These are phyloP conservation scores for Babjeviella inositovora DNA, from an alignment of 805 yeast genomes.

Conservation along the genomic window DNA sequence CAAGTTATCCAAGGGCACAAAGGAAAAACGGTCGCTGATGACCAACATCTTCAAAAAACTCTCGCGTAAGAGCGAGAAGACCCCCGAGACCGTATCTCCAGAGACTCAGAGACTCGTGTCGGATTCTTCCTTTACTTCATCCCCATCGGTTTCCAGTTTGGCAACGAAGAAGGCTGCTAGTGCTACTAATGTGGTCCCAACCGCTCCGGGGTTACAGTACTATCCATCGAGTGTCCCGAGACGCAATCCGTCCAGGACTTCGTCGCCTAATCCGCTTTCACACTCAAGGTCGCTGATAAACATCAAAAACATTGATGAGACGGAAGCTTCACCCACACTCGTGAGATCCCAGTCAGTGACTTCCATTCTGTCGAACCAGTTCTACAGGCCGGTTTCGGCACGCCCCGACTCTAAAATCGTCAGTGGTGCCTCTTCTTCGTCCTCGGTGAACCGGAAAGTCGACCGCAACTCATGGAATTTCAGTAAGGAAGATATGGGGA, in stretches of 20 bases:
- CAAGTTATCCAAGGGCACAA: no score
- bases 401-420: no score
- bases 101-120: no score
- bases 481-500: constrained; percentile 43
- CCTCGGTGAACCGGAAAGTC: neutral
- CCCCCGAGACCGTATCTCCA: no score
- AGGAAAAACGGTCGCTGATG: no score
- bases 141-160: constrained; percentile 3
- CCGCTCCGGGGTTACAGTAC: constrained; percentile 5
- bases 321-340: no score
- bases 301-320: constrained; percentile 1
- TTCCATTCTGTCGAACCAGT: neutral
- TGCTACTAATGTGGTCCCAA: neutral
- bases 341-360: neutral
- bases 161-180: constrained; percentile 1
- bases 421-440: no score
- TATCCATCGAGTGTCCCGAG: constrained; percentile 1
- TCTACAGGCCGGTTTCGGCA: neutral
- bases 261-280: no score
- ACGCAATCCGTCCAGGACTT: no score
- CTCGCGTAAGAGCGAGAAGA: no score
- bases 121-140: constrained; percentile 11
- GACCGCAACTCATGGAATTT: constrained; percentile 18
- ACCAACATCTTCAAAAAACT: no score
- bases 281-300: no score